Evolutionary conservation across 1,139 yeast genomes (phyloP).

Genomic region (Yamadazyma atmosphaerica): DNA sequence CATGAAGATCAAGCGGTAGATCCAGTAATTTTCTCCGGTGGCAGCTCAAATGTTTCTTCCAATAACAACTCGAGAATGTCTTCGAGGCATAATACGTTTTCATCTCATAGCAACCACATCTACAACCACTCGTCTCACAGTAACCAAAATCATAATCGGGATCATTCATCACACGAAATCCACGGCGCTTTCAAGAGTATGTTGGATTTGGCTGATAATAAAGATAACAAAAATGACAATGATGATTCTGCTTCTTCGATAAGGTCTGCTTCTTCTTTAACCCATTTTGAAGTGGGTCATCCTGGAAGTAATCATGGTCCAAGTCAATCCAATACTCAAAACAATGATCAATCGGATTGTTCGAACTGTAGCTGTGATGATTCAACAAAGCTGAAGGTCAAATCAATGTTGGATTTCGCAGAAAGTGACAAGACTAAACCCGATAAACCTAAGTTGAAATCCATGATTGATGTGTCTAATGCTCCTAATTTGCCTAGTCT

Average conservation of each 20-base stretch:
- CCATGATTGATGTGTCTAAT: slow-evolving; percentile 12
- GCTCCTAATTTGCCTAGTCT: slow-evolving; percentile 21
- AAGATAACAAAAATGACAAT: slow-evolving; percentile 6
- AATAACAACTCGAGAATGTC: slow-evolving; percentile 32
- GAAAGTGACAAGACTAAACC: slow-evolving; percentile 10
- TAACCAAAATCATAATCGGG: slow-evolving; percentile 18
- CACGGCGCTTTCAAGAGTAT: slow-evolving; percentile 39
- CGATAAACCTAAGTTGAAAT: slow-evolving; percentile 10
- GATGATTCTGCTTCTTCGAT: slow-evolving; percentile 21
- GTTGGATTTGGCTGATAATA: slow-evolving; percentile 31
- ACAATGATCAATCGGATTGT: background rate
- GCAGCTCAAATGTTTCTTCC: slow-evolving; percentile 20
- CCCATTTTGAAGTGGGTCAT: slow-evolving; percentile 15
- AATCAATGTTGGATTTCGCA: slow-evolving; percentile 14
- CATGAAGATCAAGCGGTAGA: slow-evolving; percentile 47
- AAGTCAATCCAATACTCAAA: slow-evolving; percentile 1
- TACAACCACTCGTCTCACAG: slow-evolving; percentile 7
- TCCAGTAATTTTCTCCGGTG: slow-evolving; percentile 35
- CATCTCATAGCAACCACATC: slow-evolving; percentile 5
- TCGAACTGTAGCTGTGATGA: slow-evolving; percentile 7
- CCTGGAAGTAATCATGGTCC: slow-evolving; percentile 1
- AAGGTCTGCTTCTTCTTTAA: slow-evolving; percentile 30
- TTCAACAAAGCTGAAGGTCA: slow-evolving; percentile 10
- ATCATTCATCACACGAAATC: slow-evolving; percentile 11
- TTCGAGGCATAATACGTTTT: slow-evolving; percentile 34